Conservation (phyloP, 371 early-diverging fungal species). For the Apophysomyces ossiformis region DNA sequence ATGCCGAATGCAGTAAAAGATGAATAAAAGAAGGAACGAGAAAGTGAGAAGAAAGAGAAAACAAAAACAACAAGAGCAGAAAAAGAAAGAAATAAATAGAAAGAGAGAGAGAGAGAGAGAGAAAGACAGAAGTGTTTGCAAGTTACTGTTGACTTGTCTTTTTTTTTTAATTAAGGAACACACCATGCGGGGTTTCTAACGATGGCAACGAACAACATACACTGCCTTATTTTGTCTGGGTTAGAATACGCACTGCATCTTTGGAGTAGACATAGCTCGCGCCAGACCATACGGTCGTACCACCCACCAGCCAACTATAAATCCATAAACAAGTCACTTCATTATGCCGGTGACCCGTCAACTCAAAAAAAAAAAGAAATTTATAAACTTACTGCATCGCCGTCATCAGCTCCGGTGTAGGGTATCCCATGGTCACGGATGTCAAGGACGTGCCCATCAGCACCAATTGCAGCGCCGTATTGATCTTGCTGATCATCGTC, state of each 20-base stretch:
- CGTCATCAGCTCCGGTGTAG: slow-evolving; percentile 39
- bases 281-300: slow-evolving; percentile 84
- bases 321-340: not conserved
- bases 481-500: slow-evolving; percentile 86
- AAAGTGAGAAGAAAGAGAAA: slow-evolving; percentile 5
- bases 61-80: not conserved
- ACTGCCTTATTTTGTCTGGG: slow-evolving; percentile 16
- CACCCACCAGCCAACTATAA: slow-evolving; percentile 69
- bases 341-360: not conserved
- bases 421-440: slow-evolving; percentile 36
- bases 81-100: not conserved
- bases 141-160: slow-evolving; percentile 1
- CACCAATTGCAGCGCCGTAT: slow-evolving; percentile 88
- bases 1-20: slow-evolving; percentile 5
- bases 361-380: too few species aligned
- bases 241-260: slow-evolving; percentile 72
- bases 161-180: slow-evolving; percentile 10
- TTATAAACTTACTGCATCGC: slow-evolving; percentile 42
- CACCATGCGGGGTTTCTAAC: slow-evolving; percentile 7
- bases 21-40: not conserved
- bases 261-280: slow-evolving; percentile 78
- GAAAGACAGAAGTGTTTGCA: not conserved
- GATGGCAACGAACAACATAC: not conserved
- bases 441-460: slow-evolving; percentile 82
- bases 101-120: slow-evolving; percentile 1